Evolutionary conservation across 2,329 filamentous ascomycete species (phyloP).

Genomic region (Madurella fahalii): DNA sequence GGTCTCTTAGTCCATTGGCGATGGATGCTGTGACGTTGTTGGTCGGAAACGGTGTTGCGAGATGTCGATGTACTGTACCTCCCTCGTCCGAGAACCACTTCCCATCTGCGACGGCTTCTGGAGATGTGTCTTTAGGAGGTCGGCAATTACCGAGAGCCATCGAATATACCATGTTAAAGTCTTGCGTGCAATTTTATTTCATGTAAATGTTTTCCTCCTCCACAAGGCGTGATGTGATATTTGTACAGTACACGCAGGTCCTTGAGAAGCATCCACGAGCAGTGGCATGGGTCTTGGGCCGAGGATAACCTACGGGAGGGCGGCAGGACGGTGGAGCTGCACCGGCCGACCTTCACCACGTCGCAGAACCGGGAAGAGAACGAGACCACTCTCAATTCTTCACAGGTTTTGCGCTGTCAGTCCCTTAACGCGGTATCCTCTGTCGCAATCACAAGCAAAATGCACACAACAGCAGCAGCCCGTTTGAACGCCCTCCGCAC

Average conservation of each 20-base stretch:
- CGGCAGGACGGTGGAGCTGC: slow-evolving; percentile 1
- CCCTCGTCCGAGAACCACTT: no score
- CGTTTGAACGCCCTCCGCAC: slow-evolving; percentile 53
- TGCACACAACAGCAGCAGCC: slow-evolving; percentile 15
- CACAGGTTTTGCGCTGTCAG: not conserved
- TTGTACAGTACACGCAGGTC: no score
- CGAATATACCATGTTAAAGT: no score
- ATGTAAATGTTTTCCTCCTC: no score
- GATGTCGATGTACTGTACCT: no score
- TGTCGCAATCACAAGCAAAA: not conserved
- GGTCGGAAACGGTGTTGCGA: not conserved
- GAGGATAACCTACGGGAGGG: slow-evolving; percentile 24
- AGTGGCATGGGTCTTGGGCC: slow-evolving; percentile 13
- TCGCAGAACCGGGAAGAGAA: not conserved
- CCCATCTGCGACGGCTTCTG: no score
- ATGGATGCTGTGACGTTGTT: not conserved
- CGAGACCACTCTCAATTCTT: not conserved
- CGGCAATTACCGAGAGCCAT: no score
- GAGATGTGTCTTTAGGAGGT: no score
- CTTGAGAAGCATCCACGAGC: no score
- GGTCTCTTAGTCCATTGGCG: not conserved
- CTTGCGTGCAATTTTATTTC: no score
- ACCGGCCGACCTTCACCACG: slow-evolving; percentile 1
- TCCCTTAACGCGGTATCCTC: not conserved
- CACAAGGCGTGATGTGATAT: no score